These are phyloP conservation scores for Penicillium crystallinum DNA, from an alignment of 495 filamentous ascomycete species.

Conservation along the genomic window DNA sequence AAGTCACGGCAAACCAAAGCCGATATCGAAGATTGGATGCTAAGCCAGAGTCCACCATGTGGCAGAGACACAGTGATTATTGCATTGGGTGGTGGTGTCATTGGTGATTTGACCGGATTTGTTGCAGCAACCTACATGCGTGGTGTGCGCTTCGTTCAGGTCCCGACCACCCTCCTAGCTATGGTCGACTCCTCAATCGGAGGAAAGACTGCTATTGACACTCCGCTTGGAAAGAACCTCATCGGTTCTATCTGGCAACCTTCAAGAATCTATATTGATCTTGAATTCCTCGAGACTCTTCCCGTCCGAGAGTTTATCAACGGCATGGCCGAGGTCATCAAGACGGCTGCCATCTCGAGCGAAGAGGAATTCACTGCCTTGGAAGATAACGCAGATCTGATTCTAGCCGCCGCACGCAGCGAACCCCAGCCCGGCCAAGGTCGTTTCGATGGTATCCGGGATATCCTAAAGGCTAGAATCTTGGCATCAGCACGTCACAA, in stretches of 20 bases:
- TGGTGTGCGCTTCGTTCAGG: slow-evolving; percentile 91
- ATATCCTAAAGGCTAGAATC: slow-evolving; percentile 79
- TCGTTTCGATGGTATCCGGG: slow-evolving; percentile 63
- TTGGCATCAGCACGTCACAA: slow-evolving; percentile 86
- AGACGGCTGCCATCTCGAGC: slow-evolving; percentile 96
- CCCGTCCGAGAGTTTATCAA: slow-evolving; percentile 94
- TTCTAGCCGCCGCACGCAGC: slow-evolving; percentile 65
- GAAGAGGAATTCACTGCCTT: slow-evolving; percentile 80
- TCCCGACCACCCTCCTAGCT: slow-evolving; percentile 87
- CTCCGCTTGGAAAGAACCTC: slow-evolving; percentile 93
- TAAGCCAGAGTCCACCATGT: slow-evolving; percentile 67
- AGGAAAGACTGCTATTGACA: slow-evolving; percentile 97
- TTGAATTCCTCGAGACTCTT: slow-evolving; percentile 86
- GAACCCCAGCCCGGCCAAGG: slow-evolving; percentile 47
- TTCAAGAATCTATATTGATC: slow-evolving; percentile 85
- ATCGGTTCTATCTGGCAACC: slow-evolving; percentile 98
- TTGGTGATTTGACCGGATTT: slow-evolving; percentile 96
- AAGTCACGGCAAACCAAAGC: slow-evolving; percentile 91
- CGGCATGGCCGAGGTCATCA: slow-evolving; percentile 97
- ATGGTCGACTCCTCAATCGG: slow-evolving; percentile 99
- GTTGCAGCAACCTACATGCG: slow-evolving; percentile 98
- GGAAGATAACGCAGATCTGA: slow-evolving; percentile 70
- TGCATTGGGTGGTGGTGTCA: slow-evolving; percentile 93
- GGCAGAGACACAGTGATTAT: slow-evolving; percentile 93
- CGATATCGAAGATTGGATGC: slow-evolving; percentile 96